Base-by-base conservation (phyloP, 2,329 filamentous ascomycete species). In the Aspergillus floridensis region DNA sequence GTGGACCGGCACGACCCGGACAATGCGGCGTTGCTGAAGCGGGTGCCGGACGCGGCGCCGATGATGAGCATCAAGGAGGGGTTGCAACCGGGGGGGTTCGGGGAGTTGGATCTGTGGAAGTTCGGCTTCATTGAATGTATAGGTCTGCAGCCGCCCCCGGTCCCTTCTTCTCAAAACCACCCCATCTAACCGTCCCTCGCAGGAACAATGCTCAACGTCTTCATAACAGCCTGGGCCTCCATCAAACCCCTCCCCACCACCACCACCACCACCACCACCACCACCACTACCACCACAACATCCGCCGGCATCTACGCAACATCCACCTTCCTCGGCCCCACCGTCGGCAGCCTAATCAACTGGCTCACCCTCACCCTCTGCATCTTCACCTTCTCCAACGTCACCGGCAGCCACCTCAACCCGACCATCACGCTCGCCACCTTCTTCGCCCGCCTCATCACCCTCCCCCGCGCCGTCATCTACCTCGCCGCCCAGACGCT, bases 341-440 rank as follows among this genome's bases (percentile, higher is more conserved):
- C 74, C 26, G 59, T 78, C 57, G 74, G 71, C 6, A 74, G 74
- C 19, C 68, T 81, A 21, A 71, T 72, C 57, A 81, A 76, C 57
- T 66, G 72, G 14, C 61, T 78, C 16, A 63, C 80, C 52, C 68
- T 84, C 14, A 70, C 80, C 2, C 67, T 82, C 0, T 80, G 84
- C 65, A 82, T 84, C 38, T 83, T 79, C 63, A 77, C 77, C 4
- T 78, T 80, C 7, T 80, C 76, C 2, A 77, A 81, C 0, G 77
- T 79, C 0, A 80, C 78, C 3, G 82, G 82, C 46, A 82, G 79
- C 0, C 82, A 85, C 63, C 68, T 85, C 52, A 85, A 83, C 63
- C 82, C 82, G 1, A 71, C 80, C 24, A 83, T 85, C 59, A 84
- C 82, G 0, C 77, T 85, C 49, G 76, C 80, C 1, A 82, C 82